Base-by-base conservation (phyloP, 2,329 filamentous ascomycete genomes). In the Alternaria ethzedia region DNA sequence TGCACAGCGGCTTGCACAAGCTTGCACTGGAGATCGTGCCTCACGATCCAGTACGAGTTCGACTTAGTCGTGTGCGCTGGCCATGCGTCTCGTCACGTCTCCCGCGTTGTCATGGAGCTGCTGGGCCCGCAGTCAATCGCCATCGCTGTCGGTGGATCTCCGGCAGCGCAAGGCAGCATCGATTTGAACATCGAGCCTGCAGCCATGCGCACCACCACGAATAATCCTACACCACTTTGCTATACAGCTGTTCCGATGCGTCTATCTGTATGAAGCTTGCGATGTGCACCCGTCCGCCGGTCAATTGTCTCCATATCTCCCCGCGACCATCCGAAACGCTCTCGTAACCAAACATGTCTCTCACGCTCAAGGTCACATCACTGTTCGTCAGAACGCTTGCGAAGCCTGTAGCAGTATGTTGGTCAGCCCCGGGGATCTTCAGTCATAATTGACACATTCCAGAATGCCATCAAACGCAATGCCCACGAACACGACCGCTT, bases 401-500 rank as follows among this genome's bases (percentile, higher is more conserved):
- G 13, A 91, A 91, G 75, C 89, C 89, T 2, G 88, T 91, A 73
- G 88, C 88, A 67, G 89, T 90, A 83, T 71, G 85, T 47, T 2
- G 4, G 6, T n/a, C 21, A 15, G 20, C 26, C 8, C 8, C 15
- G 10, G 3, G 12, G 9, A n/a, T 32, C 30, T n/a, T n/a, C 13
- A 43, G n/a, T 32, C 4, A 21, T 17, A 46, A 50, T 64, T 71
- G 11, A 67, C 36, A 20, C 17, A 12, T 8, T 9, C 15, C 65
- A 91, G 89, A 90, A 89, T 72, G 84, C 84, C 76, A 90, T 91
- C 77, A 91, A 91, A 78, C 83, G 83, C 57, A 88, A 90, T 80
- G 89, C 89, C 20, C 87, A 87, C 70, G 89, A 91, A 77, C 89
- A 91, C 83, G 88, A 90, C 57, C 83, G 86, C 11, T 91, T 91